Evolutionary conservation across 2,329 filamentous ascomycete genomes (phyloP).

Genomic region (Phyllosticta citriasiana): DNA sequence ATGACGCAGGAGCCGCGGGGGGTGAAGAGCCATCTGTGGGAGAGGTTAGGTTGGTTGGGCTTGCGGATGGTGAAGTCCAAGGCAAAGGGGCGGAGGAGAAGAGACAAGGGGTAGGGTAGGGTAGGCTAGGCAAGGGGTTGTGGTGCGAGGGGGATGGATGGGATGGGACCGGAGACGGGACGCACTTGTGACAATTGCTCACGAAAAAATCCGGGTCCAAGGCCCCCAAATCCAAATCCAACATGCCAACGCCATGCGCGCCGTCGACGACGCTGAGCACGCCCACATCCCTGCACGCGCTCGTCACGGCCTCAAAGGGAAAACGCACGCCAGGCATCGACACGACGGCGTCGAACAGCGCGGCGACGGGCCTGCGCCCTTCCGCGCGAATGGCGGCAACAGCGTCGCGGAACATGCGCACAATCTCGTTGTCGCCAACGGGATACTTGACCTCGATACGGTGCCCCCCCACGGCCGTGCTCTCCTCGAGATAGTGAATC

Average conservation of each 20-base stretch:
- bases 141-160: background rate
- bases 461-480: slow-evolving; percentile 38
- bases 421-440: slow-evolving; percentile 55
- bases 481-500: slow-evolving; percentile 63
- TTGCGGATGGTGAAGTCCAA: slow-evolving; percentile 1
- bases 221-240: slow-evolving; percentile 55
- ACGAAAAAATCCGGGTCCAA: slow-evolving; percentile 79
- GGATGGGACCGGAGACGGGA: background rate
- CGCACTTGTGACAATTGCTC: slow-evolving; percentile 68
- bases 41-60: background rate
- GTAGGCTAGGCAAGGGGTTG: background rate
- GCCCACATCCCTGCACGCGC: slow-evolving; percentile 54
- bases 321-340: slow-evolving; percentile 70
- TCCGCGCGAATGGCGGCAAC: slow-evolving; percentile 43
- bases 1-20: slow-evolving; percentile 74
- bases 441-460: slow-evolving; percentile 60
- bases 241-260: slow-evolving; percentile 75
- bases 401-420: slow-evolving; percentile 49
- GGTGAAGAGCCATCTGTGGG: slow-evolving; percentile 61
- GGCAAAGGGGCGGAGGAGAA: background rate
- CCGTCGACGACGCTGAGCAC: slow-evolving; percentile 71
- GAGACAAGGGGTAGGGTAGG: background rate
- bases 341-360: slow-evolving; percentile 71
- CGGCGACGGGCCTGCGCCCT: slow-evolving; percentile 56
- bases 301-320: slow-evolving; percentile 61